A percentile compares a stretch with the other conserved stretches of the same genome.
These are phyloP conservation scores for Hericium coralloides DNA, from an alignment of 768 basidiomycete genomes.

Conservation along the genomic window DNA sequence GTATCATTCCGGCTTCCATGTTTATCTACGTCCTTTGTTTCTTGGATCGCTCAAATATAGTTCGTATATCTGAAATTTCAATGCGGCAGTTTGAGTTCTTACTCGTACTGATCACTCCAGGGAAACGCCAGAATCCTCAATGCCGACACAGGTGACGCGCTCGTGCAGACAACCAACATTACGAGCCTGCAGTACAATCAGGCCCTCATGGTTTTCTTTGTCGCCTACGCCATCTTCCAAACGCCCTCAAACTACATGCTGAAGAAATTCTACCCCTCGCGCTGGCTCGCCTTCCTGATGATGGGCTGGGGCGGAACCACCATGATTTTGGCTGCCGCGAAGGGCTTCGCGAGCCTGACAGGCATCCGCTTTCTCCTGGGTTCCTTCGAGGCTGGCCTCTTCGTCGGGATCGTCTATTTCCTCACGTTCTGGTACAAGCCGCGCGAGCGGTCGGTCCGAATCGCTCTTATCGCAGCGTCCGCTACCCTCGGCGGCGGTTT, in stretches of 20 bases:
- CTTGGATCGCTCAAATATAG: constrained; percentile 21
- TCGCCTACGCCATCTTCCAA: constrained; percentile 33
- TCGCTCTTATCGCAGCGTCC: constrained; percentile 23
- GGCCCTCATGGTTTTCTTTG: constrained; percentile 30
- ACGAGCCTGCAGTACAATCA: constrained; percentile 25
- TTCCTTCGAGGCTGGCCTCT: constrained; percentile 32
- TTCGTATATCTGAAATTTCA: background rate
- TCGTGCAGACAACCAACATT: constrained; percentile 21
- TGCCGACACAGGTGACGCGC: constrained; percentile 22
- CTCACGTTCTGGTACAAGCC: constrained; percentile 39
- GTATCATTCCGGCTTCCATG: background rate
- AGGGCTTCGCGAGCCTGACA: constrained; percentile 29
- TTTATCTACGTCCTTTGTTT: constrained; percentile 4
- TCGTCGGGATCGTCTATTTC: constrained; percentile 33
- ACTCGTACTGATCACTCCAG: constrained; percentile 2
- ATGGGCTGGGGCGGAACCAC: constrained; percentile 30
- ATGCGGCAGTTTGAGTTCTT: background rate
- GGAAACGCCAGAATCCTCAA: constrained; percentile 29
- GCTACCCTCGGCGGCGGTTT: constrained; percentile 19
- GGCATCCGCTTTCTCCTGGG: constrained; percentile 36
- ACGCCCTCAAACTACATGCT: constrained; percentile 32
- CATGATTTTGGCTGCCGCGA: constrained; percentile 28
- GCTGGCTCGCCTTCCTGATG: constrained; percentile 33
- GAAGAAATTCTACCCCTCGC: constrained; percentile 27
- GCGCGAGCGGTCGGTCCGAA: constrained; percentile 21